These are phyloP conservation scores for Xylariaceae sp. DNA, from an alignment of 2,329 filamentous ascomycete species.

Conservation along the genomic window DNA sequence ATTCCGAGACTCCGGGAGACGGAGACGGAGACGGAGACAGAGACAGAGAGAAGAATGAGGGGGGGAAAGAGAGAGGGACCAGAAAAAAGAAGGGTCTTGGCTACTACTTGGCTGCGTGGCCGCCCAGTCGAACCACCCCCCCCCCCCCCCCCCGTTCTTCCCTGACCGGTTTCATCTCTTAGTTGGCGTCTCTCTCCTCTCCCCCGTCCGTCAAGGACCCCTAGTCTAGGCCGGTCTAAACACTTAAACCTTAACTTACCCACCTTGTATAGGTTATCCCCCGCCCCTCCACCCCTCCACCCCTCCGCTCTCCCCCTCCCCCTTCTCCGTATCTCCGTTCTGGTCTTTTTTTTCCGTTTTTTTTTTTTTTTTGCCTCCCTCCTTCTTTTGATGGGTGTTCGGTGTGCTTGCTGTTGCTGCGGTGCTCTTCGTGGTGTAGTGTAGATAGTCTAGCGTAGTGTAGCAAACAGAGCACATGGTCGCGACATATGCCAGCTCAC, in stretches of 20 bases:
- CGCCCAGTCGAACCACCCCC: constrained; percentile 5
- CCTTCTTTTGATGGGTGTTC: no score
- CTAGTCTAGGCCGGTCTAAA: neutral
- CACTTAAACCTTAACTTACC: neutral
- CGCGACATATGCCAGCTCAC: constrained; percentile 18
- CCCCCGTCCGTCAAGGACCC: neutral
- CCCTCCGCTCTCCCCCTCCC: no score
- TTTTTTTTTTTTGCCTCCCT: neutral
- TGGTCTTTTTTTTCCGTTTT: neutral
- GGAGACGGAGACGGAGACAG: no score
- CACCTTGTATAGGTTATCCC: no score
- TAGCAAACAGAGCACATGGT: constrained; percentile 10
- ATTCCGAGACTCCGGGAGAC: no score
- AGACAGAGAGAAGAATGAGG: neutral
- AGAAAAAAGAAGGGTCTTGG: constrained; percentile 8
- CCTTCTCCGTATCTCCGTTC: no score
- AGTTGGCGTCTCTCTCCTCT: neutral
- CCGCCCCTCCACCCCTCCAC: no score
- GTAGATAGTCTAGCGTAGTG: neutral
- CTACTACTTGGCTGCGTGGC: constrained; percentile 15
- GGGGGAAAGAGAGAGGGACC: neutral
- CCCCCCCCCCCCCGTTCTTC: constrained; percentile 1
- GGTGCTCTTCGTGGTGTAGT: neutral
- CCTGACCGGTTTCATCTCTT: constrained; percentile 16
- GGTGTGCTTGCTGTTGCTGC: no score